A percentile compares a stretch with the other conserved stretches of the same genome.
phyloP scores from a whole-genome alignment of 495 filamentous ascomycete genomes.

The Penicillium cinerascens region DNA sequence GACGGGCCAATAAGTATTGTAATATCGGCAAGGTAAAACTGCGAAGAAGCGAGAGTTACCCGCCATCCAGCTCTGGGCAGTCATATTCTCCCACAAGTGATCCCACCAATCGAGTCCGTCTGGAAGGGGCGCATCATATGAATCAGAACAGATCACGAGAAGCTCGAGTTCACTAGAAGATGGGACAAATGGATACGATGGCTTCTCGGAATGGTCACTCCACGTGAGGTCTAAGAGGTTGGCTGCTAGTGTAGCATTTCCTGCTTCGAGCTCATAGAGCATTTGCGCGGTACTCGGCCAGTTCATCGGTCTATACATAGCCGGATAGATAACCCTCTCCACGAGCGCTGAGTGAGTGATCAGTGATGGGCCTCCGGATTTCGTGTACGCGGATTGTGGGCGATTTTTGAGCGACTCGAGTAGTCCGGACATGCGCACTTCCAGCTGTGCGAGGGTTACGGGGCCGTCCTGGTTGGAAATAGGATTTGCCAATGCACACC shows the following conservation, averaged over 20 bases:
- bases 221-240: conserved; percentile 4
- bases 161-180: conserved; percentile 6
- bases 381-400: conserved; percentile 16
- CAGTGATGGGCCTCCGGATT: conserved; percentile 10
- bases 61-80: conserved; percentile 16
- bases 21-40: conserved; percentile 16
- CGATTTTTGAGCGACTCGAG: conserved; percentile 11
- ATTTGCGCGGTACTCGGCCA: conserved; percentile 12
- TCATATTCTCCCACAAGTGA: conserved; percentile 12
- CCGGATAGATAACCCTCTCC: conserved; percentile 6
- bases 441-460: conserved; percentile 8
- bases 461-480: not conserved
- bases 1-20: conserved; percentile 10
- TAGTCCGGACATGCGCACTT: conserved; percentile 9
- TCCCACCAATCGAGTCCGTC: conserved; percentile 18
- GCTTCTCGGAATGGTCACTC: conserved; percentile 5
- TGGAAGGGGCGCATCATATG: conserved; percentile 15
- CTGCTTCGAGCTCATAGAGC: conserved; percentile 15
- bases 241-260: conserved; percentile 17
- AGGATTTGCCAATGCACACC: conserved; percentile 14
- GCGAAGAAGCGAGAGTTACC: conserved; percentile 17
- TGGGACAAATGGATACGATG: not conserved
- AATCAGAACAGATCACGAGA: conserved; percentile 18
- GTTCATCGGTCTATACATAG: conserved; percentile 10
- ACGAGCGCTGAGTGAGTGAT: conserved; percentile 16